These are phyloP conservation scores for Globisporangium megalacanthum DNA, from an alignment of 352 stramenopile species.

Conservation along the genomic window DNA sequence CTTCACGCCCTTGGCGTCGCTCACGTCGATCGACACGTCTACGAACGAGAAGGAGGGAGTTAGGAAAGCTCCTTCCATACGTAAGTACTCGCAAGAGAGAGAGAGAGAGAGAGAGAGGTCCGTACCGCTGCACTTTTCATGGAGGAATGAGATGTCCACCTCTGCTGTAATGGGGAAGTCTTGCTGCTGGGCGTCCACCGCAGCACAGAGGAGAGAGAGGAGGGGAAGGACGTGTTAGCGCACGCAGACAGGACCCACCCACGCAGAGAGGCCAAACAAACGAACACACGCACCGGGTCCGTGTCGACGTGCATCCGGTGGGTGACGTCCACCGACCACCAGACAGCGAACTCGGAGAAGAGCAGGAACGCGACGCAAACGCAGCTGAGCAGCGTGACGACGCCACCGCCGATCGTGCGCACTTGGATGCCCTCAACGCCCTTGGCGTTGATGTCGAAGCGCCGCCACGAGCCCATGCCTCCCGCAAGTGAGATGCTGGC, in stretches of 20 bases:
- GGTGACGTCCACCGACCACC: slow-evolving; percentile 78
- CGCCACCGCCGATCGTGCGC: slow-evolving; percentile 73
- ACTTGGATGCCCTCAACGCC: slow-evolving; percentile 88
- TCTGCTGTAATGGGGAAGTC: slow-evolving; percentile 72
- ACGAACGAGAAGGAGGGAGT: neutral
- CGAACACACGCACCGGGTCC: slow-evolving; percentile 44
- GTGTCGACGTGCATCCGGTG: slow-evolving; percentile 89
- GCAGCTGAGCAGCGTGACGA: slow-evolving; percentile 81
- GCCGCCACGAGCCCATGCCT: slow-evolving; percentile 60
- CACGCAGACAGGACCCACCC: neutral
- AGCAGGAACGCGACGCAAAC: slow-evolving; percentile 66
- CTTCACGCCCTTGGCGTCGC: slow-evolving; percentile 81
- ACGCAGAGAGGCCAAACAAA: neutral
- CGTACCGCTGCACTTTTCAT: slow-evolving; percentile 69
- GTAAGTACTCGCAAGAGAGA: neutral
- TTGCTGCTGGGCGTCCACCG: slow-evolving; percentile 38
- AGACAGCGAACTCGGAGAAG: slow-evolving; percentile 80
- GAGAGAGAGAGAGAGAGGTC: neutral
- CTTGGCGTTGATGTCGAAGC: slow-evolving; percentile 87
- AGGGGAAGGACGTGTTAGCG: no score
- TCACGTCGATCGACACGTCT: slow-evolving; percentile 84
- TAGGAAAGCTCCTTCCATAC: neutral
- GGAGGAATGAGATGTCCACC: slow-evolving; percentile 79
- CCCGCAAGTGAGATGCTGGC: neutral
- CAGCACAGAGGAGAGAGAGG: slow-evolving; percentile 2